Evolutionary conservation across 2,329 filamentous ascomycete genomes (phyloP), one percentile per base, ranked within the genome.

Genomic region (Aspergillus quadrilineatus): DNA sequence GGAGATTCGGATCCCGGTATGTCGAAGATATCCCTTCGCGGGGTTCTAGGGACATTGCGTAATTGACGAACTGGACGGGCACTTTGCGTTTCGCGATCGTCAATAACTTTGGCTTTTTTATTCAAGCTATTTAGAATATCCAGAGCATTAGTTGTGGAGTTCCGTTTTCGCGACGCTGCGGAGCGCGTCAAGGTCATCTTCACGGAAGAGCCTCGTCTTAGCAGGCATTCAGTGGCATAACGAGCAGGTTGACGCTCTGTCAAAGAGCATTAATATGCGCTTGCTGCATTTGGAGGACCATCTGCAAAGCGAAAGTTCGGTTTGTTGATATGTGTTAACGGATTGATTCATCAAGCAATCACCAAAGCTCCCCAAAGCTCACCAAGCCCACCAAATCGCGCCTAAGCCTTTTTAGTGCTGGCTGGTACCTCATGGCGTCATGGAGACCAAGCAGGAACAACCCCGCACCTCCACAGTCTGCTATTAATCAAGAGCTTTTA

Each of bases 61-160:
- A 39, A 6, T 5, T 50, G 55, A 30, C 39, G 53, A 4, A 42
- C 43, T 29, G 50, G 50, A 14, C 47, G 55, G 10, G 55, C 53
- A n/a, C 57, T 53, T 17, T 53, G 47, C 28, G 49, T 29, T 29
- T 41, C 45, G 6, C 49, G 49, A 15, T 49, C 45, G n/a, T 41
- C 41, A 22, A 36, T 26, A 28, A 29, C 34, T 42, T 14, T 49
- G 32, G 10, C 28, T 10, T 39, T 39, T 26, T 43, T 29, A 32
- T 41, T 46, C 44, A 67, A 53, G 22, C 42, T 60, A 46, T 69
- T 70, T 6, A 68, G 26, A 28, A 63, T 39, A 14, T 65, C 63
- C 26, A 69, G 45, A 4, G 62, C 47, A 22, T 57, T 50, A 4
- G 37, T 39, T 10, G 61, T 66, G 26, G 53, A 55, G 34, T 60